Conservation (phyloP, 139 green algal genomes). For the Yamagishiella unicocca region DNA sequence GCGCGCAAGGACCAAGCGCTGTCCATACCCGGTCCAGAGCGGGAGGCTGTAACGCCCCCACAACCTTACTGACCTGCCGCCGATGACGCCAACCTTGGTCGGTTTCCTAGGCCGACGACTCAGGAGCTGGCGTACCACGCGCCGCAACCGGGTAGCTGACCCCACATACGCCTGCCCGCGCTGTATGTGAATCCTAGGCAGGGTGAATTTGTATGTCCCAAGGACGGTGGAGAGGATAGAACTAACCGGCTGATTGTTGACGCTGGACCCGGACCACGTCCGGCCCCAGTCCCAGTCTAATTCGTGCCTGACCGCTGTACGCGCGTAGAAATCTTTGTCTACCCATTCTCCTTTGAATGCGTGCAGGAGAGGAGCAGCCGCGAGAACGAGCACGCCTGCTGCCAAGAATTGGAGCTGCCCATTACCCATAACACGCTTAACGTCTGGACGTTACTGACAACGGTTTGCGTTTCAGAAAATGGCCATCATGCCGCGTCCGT, state of each 20-base stretch:
- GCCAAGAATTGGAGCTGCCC: too few species aligned
- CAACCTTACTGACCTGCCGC: slow-evolving; percentile 24
- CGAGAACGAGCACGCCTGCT: too few species aligned
- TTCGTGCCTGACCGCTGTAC: background rate
- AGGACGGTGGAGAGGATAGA: background rate
- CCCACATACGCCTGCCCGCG: slow-evolving; percentile 7
- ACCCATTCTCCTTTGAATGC: background rate
- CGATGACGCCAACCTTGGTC: slow-evolving; percentile 24
- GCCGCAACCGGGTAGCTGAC: background rate
- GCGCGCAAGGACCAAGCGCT: too few species aligned
- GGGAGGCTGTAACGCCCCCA: too few species aligned
- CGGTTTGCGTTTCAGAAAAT: too few species aligned
- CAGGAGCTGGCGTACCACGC: background rate
- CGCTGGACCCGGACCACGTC: background rate
- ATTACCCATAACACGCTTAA: too few species aligned
- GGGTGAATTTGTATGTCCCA: slow-evolving; percentile 17
- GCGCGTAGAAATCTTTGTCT: background rate
- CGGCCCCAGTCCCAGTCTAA: slow-evolving; percentile 22
- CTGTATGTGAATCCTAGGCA: slow-evolving; percentile 3
- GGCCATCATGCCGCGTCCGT: too few species aligned
- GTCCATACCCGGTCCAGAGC: too few species aligned
- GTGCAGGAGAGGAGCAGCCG: too few species aligned
- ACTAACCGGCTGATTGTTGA: slow-evolving; percentile 32
- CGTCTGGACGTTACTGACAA: too few species aligned
- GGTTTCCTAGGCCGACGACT: background rate